phyloP scores from a whole-genome alignment of 2,329 filamentous ascomycete species.

The Macrophomina pseudophaseolina region DNA sequence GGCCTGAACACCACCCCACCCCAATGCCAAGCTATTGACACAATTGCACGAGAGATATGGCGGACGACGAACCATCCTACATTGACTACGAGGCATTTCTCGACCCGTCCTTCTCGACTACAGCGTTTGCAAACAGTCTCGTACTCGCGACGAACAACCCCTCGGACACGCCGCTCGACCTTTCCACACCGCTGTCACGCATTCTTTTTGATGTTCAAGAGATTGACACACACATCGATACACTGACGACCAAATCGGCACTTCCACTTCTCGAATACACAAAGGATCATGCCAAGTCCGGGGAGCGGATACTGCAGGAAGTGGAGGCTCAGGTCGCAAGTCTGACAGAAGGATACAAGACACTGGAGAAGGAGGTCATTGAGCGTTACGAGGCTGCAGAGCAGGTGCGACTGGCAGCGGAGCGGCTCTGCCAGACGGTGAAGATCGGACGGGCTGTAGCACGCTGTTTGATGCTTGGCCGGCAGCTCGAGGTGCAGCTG shows the following conservation, averaged over 20 bases:
- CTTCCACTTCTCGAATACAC: constrained; percentile 82
- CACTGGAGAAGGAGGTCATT: constrained; percentile 84
- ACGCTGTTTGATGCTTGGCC: constrained; percentile 78
- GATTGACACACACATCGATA: constrained; percentile 93
- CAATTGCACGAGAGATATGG: constrained; percentile 4
- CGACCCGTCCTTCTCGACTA: constrained; percentile 78
- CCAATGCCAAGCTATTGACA: neutral
- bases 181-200: constrained; percentile 89
- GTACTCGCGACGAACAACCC: constrained; percentile 91
- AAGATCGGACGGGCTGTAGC: constrained; percentile 76
- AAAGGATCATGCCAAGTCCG: constrained; percentile 72
- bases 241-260: constrained; percentile 82
- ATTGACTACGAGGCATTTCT: constrained; percentile 96
- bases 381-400: constrained; percentile 85
- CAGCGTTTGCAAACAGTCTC: constrained; percentile 84
- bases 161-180: constrained; percentile 85
- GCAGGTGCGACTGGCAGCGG: constrained; percentile 76
- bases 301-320: constrained; percentile 72
- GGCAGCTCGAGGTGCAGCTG: constrained; percentile 87
- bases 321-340: constrained; percentile 80
- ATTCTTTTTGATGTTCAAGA: constrained; percentile 97
- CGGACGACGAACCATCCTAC: constrained; percentile 68
- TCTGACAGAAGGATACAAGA: constrained; percentile 82
- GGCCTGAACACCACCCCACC: neutral
- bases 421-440: constrained; percentile 80